Conservation (phyloP, 2,329 filamentous ascomycete species). For the Nothomitra cinnamomea region DNA sequence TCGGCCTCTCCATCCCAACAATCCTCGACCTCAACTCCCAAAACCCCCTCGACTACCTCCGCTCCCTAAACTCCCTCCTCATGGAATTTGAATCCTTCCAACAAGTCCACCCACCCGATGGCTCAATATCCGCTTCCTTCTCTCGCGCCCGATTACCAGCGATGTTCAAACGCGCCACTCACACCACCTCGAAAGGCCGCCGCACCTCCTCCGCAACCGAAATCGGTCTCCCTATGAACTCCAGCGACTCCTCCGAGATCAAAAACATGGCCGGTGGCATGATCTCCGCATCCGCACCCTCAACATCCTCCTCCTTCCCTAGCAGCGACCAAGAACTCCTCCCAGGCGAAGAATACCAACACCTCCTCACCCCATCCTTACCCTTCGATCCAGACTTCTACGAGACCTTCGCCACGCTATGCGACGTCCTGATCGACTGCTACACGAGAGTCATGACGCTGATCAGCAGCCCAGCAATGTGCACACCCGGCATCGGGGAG, state of each 20-base stretch:
- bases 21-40: constrained; percentile 76
- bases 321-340: constrained; percentile 35
- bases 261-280: constrained; percentile 27
- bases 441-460: constrained; percentile 66
- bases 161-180: constrained; percentile 32
- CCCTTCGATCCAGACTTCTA: constrained; percentile 97
- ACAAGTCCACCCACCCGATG: constrained; percentile 65
- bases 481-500: constrained; percentile 55
- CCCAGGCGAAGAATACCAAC: constrained; percentile 73
- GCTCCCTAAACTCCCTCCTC: constrained; percentile 68
- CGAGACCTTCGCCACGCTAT: constrained; percentile 88
- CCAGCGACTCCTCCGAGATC: constrained; percentile 28
- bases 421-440: constrained; percentile 85
- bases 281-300: constrained; percentile 32
- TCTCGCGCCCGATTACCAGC: constrained; percentile 53
- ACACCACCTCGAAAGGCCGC: constrained; percentile 22
- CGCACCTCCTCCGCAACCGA: constrained; percentile 42
- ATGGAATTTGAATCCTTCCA: constrained; percentile 91
- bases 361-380: constrained; percentile 76
- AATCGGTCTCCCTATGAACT: constrained; percentile 36
- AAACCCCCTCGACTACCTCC: constrained; percentile 69
- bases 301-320: constrained; percentile 32
- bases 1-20: constrained; percentile 78
- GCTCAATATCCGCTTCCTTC: constrained; percentile 48
- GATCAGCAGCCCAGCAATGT: constrained; percentile 57